Conservation (phyloP, 2,329 filamentous ascomycete species). For the Hypoxylon sp. region DNA sequence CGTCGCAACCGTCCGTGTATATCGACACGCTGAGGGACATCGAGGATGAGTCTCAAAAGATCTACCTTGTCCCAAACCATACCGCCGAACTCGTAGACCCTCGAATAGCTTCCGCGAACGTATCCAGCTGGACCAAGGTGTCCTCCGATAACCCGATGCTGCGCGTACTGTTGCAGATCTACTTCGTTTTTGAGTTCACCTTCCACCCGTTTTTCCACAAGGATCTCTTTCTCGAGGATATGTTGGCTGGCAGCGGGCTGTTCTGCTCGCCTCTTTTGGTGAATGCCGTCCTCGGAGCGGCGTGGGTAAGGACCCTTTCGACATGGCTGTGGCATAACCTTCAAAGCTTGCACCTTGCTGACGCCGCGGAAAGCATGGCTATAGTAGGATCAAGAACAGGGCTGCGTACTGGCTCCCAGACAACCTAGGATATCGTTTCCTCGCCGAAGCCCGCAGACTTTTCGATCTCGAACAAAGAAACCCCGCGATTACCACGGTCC, state of each 20-base stretch:
- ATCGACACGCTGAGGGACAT: constrained; percentile 9
- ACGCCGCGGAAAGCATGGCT: constrained; percentile 42
- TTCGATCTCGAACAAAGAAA: constrained; percentile 47
- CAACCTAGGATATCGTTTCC: constrained; percentile 48
- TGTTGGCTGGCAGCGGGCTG: constrained; percentile 24
- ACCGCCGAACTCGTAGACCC: constrained; percentile 38
- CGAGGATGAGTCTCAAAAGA: constrained; percentile 24
- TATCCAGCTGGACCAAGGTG: constrained; percentile 42
- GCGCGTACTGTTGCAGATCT: constrained; percentile 34
- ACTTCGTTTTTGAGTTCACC: constrained; percentile 36
- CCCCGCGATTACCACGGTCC: constrained; percentile 46
- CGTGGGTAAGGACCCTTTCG: constrained; percentile 38
- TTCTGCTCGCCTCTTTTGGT: constrained; percentile 43
- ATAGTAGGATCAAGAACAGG: constrained; percentile 40
- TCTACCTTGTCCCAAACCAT: constrained; percentile 39
- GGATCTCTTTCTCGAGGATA: constrained; percentile 42
- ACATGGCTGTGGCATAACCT: background rate
- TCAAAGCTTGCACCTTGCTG: background rate
- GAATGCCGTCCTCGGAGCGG: constrained; percentile 41
- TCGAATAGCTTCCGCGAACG: constrained; percentile 32
- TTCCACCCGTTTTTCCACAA: constrained; percentile 39
- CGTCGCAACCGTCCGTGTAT: background rate
- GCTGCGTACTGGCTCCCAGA: constrained; percentile 49
- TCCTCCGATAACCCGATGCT: constrained; percentile 40
- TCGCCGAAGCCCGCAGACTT: constrained; percentile 50